Percentiles rank a stretch among this genome's conserved stretches.
These are phyloP conservation scores for Lycium barbarum DNA, from an alignment of 257 asterid genomes.

Conservation along the genomic window DNA sequence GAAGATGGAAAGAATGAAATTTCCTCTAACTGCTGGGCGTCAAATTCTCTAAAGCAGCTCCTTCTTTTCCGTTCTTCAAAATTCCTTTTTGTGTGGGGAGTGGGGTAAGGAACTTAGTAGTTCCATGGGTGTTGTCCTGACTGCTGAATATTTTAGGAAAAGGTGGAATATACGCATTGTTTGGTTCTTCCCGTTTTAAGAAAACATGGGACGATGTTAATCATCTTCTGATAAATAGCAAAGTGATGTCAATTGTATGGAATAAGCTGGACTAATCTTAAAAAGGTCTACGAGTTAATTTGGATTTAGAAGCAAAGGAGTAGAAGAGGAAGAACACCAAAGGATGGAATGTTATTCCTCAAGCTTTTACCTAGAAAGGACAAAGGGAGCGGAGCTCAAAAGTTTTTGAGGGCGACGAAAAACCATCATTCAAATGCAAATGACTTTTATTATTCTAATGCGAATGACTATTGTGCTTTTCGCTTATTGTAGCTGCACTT, in stretches of 20 bases:
- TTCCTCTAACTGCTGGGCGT: background rate
- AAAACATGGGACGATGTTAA: background rate
- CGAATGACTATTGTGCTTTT: background rate
- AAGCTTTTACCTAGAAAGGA: background rate
- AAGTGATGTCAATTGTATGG: background rate
- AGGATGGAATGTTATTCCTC: background rate
- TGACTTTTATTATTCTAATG: background rate
- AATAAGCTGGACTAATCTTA: no score
- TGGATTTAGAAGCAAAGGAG: background rate
- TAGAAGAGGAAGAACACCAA: background rate
- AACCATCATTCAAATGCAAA: background rate
- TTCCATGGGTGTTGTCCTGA: background rate
- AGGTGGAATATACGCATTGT: background rate
- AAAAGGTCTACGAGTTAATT: no score
- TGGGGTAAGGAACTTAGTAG: background rate
- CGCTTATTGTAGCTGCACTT: background rate
- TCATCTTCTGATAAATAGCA: background rate
- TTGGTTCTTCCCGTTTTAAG: background rate
- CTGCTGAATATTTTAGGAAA: background rate
- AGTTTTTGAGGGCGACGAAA: background rate
- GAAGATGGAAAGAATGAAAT: background rate
- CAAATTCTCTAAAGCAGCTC: background rate
- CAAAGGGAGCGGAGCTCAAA: background rate
- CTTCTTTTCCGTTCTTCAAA: background rate
- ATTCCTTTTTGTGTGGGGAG: background rate